Percentiles rank a stretch among this genome's conserved stretches.
Conservation (phyloP, 495 filamentous ascomycete genomes). For the Annulohypoxylon moriforme region DNA sequence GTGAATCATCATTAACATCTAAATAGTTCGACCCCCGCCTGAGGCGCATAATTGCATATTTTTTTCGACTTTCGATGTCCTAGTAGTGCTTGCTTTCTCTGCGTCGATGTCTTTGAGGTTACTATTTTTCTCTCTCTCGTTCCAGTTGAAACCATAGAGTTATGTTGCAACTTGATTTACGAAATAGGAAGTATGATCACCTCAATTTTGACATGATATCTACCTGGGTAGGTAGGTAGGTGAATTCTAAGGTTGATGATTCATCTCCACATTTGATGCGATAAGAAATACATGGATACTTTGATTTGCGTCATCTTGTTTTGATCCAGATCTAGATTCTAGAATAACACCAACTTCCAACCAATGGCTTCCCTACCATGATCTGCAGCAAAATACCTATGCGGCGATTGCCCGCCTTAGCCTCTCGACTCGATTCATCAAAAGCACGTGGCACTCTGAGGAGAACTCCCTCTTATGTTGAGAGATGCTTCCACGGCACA, state of each 20-base stretch:
- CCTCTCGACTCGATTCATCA: background rate
- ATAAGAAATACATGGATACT: background rate
- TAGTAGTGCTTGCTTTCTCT: too few relatives aligned
- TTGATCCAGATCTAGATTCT: background rate
- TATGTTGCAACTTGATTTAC: too few relatives aligned
- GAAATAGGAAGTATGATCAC: background rate
- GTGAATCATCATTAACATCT: background rate
- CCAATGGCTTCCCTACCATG: background rate
- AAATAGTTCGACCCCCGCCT: slow-evolving; percentile 49
- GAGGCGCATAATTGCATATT: slow-evolving; percentile 36
- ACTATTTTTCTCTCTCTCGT: background rate
- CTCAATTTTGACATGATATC: background rate
- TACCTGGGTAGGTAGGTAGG: background rate
- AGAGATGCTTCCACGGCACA: slow-evolving; percentile 26
- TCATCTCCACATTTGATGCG: background rate
- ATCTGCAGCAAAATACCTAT: background rate
- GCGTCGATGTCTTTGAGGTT: background rate
- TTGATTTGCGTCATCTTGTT: background rate
- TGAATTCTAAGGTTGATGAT: background rate
- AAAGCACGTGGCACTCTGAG: background rate
- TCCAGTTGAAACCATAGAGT: too few relatives aligned
- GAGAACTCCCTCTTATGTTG: background rate
- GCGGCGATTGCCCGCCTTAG: slow-evolving; percentile 8
- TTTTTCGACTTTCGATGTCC: too few relatives aligned
- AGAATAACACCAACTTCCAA: background rate